These are phyloP conservation scores for Candida glucosophila DNA, from an alignment of 1,139 yeast species.

Conservation along the genomic window DNA sequence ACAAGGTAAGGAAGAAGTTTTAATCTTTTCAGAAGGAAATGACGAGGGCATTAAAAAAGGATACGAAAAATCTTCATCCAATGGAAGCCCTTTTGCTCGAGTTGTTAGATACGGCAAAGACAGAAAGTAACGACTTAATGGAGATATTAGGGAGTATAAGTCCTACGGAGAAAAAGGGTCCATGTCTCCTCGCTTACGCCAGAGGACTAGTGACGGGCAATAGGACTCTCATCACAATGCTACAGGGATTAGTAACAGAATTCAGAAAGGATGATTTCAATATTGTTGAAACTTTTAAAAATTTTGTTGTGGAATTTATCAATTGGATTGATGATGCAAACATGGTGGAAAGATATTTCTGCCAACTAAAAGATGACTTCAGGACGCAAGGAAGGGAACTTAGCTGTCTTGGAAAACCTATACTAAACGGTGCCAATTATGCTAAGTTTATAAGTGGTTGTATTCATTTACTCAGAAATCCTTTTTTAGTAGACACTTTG, in stretches of 20 bases:
- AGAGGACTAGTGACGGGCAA: conserved; percentile 38
- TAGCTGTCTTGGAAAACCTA: conserved; percentile 20
- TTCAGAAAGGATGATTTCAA: conserved; percentile 9
- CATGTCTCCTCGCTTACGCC: conserved; percentile 24
- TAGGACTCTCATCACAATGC: conserved; percentile 18
- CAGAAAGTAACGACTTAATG: conserved; percentile 23
- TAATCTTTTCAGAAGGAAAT: too few relatives aligned
- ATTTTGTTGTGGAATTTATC: conserved; percentile 31
- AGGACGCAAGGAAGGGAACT: conserved; percentile 13
- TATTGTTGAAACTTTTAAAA: conserved; percentile 22
- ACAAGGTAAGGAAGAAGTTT: too few relatives aligned
- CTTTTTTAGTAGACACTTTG: conserved; percentile 31
- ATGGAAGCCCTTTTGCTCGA: too few relatives aligned
- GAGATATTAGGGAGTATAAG: conserved; percentile 28
- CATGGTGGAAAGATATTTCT: conserved; percentile 23
- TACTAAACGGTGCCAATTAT: conserved; percentile 24
- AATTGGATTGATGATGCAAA: conserved; percentile 32
- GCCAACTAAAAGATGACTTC: conserved; percentile 9
- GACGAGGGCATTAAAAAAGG: too few relatives aligned
- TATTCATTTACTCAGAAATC: conserved; percentile 22
- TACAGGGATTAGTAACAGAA: conserved; percentile 12
- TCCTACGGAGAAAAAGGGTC: conserved; percentile 19
- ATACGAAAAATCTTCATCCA: too few relatives aligned
- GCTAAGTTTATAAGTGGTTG: conserved; percentile 20
- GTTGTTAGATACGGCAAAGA: conserved; percentile 15